Evolutionary conservation across 768 basidiomycete genomes (phyloP), one percentile per base, ranked within the genome.

Genomic region (Strobilomyces echinocephalus): DNA sequence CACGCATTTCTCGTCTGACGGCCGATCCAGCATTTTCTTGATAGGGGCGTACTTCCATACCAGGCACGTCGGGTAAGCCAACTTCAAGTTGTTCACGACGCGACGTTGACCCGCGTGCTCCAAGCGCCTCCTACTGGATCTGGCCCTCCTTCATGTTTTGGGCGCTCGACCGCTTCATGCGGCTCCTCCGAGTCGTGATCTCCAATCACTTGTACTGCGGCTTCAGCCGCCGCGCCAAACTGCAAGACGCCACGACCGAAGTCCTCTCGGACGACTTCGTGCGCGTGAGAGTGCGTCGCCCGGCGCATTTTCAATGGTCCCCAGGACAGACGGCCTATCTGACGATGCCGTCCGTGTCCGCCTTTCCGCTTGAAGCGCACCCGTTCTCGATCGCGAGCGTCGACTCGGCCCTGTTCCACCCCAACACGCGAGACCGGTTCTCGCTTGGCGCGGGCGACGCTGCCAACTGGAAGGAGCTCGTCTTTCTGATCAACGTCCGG

Each of bases 301-400:
- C 77, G 26, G 65, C 74, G 15, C 73, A 73, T 58, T 79, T 84
- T 70, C 70, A 67, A 20, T 80, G 79, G 79, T 60, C 63, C 5
- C 73, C 84, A 0, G 84, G 83, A 8, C 84, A 85, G 64, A 73
- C 74, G 34, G 77, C 73, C 0, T 84, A 76, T 58, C 68, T 85
- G 20, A 73, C 70, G 10, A 68, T 84, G 58, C 81, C 81, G 5
- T 60, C 70, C 1, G 69, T 81, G 7, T 78, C 78, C 11, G 46
- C 49, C 0, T 62, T 73, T 26, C 76, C 78, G 6, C 73, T 78
- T 30, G 79, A 85, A 63, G 66, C 79, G 0, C 84, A 85, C 54
- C 84, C 84, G 2, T 85, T 85, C 66, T 82, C 83, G 0, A 83
- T 85, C 50, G 72, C 79, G 7, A 78, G 70, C n/a, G 61, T 76